Base-by-base conservation (phyloP, 2,329 filamentous ascomycete genomes). In the Verticillium zaregamsianum region DNA sequence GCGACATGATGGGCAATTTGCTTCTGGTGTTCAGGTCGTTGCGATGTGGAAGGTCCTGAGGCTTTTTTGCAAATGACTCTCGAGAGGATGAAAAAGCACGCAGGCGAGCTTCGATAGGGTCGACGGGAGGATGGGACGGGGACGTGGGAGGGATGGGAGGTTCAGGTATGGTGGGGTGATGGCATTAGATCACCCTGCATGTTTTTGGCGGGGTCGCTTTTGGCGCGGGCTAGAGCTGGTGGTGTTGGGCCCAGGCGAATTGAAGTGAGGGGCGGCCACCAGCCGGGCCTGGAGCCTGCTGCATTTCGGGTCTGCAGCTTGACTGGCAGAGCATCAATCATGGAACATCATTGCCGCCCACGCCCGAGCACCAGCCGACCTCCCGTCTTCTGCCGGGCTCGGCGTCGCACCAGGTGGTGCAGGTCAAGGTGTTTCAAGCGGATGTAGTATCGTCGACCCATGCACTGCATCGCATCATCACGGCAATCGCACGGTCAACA, bases 1-100 rank as follows among this genome's bases (percentile, higher is more conserved):
- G 92, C 88, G 95, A 98, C 95, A 99, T 99, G 64, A 72, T 87
- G 74, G 67, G 64, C 61, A 66, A 68, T 64, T 57, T 63, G 56
- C 52, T 68, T 49, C 40, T 49, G 40, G 40, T 23, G 40, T 49
- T n/a, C 17, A n/a, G 40, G 52, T 28, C 23, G 66, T 62, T 64
- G 60, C 62, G 62, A 58, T 64, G 65, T 62, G 64, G 65, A 61
- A 65, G 57, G 68, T 65, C 67, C 67, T 61, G 59, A 66, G 59
- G 37, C 57, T 58, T 66, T 8, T 61, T 37, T 66, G 63, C 68
- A 70, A 33, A 52, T 57, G 58, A 40, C 57, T 59, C 61, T 60
- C 58, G 63, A 56, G 52, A 32, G 23, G 52, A 56, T 28, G 57
- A 33, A 61, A 59, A 60, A 57, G 57, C 60, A 61, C 65, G 56